A percentile compares a stretch with the other conserved stretches of the same genome.
Evolutionary conservation across 106 monocot species (phyloP).

Genomic region (Allium sativum): DNA sequence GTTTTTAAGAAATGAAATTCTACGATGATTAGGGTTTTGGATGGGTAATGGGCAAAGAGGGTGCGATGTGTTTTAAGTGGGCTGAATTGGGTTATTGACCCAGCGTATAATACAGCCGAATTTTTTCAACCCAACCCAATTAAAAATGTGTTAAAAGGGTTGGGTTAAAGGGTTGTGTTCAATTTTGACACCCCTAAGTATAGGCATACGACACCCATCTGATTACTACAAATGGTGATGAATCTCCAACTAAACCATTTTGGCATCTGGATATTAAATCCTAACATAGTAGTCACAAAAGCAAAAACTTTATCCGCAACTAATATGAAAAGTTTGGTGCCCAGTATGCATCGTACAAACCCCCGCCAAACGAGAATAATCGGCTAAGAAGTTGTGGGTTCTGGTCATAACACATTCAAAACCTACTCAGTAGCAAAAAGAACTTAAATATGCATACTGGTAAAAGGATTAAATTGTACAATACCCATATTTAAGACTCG

Average conservation of each 20-base stretch:
- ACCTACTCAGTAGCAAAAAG: conserved; percentile 54
- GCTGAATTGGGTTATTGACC: too few relatives aligned
- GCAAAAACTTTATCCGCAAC: conserved; percentile 70
- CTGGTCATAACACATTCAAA: conserved; percentile 79
- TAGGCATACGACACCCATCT: conserved; percentile 91
- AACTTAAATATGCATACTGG: conserved; percentile 38
- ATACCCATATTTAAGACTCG: too few relatives aligned
- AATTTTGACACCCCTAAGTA: too few relatives aligned
- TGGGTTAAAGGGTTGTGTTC: too few relatives aligned
- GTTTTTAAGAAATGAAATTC: too few relatives aligned
- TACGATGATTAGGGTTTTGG: too few relatives aligned
- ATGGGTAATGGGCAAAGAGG: too few relatives aligned
- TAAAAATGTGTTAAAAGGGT: too few relatives aligned
- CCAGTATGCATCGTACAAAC: conserved; percentile 93
- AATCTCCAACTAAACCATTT: conserved; percentile 67
- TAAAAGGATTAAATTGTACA: conserved; percentile 31
- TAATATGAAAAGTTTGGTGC: conserved; percentile 94
- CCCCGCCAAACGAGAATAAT: conserved; percentile 94
- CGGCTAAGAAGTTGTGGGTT: conserved; percentile 68
- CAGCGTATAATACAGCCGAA: too few relatives aligned
- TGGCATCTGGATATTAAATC: conserved; percentile 39
- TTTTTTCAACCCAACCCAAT: too few relatives aligned
- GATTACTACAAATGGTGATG: conserved; percentile 60
- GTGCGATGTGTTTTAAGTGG: too few relatives aligned
- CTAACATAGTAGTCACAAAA: conserved; percentile 39